Evolutionary conservation across 2,329 filamentous ascomycete genomes (phyloP).

Genomic region (Aspergillus calidoustus): DNA sequence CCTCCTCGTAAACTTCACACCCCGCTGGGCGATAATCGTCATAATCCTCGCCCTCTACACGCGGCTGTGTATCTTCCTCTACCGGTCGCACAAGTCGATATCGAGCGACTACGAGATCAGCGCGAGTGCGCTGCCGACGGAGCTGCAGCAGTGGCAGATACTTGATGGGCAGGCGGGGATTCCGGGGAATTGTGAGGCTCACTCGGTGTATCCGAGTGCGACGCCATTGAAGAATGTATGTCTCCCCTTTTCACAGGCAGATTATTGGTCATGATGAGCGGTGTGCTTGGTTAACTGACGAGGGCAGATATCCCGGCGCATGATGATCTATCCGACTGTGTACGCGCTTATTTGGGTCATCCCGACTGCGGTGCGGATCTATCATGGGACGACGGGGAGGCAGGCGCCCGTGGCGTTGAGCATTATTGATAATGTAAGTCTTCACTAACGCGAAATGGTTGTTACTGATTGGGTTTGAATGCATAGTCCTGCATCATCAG

Average conservation of each 20-base stretch:
- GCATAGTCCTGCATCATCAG: constrained; percentile 14
- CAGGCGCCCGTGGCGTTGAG: constrained; percentile 1
- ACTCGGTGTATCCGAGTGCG: not conserved
- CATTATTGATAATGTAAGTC: constrained; percentile 13
- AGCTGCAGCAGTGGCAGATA: constrained; percentile 14
- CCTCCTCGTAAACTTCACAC: constrained; percentile 7
- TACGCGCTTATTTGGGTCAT: constrained; percentile 14
- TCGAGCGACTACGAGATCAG: constrained; percentile 8
- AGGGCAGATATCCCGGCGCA: constrained; percentile 6
- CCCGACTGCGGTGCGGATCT: constrained; percentile 7
- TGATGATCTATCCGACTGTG: constrained; percentile 18
- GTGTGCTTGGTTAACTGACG: too few relatives aligned
- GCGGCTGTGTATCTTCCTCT: constrained; percentile 12
- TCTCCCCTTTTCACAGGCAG: not conserved
- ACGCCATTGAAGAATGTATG: constrained; percentile 8
- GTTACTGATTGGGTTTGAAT: too few relatives aligned
- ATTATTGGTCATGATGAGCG: too few relatives aligned
- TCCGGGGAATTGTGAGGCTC: not conserved
- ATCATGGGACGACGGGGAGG: constrained; percentile 6
- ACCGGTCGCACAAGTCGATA: constrained; percentile 7
- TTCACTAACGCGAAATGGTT: too few relatives aligned
- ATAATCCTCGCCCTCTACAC: constrained; percentile 13
- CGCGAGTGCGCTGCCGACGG: not conserved
- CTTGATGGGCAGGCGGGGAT: constrained; percentile 4
- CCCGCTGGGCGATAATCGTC: constrained; percentile 13